Conservation (phyloP, 495 filamentous ascomycete genomes). For the Daldinia caldariorum region DNA sequence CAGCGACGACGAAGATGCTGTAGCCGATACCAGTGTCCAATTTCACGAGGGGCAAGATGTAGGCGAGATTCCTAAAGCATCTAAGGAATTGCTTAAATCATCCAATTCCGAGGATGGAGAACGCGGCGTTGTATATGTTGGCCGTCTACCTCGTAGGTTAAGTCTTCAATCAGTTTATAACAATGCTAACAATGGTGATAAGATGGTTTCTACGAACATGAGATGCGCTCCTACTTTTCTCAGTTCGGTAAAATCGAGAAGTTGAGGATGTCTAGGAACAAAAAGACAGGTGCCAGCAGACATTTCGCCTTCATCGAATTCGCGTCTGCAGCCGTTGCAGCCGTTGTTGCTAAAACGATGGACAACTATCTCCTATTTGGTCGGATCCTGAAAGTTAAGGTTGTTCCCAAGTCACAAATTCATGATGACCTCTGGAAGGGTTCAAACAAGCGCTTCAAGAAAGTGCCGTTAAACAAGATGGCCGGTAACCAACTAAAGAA, state of each 20-base stretch:
- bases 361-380: constrained; percentile 96
- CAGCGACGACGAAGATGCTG: constrained; percentile 72
- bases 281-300: constrained; percentile 83
- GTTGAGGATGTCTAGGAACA: constrained; percentile 88
- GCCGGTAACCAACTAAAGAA: constrained; percentile 76
- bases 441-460: constrained; percentile 87
- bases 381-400: constrained; percentile 87
- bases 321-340: constrained; percentile 75
- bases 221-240: constrained; percentile 93
- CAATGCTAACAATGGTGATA: constrained; percentile 42
- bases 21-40: constrained; percentile 62
- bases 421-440: constrained; percentile 86
- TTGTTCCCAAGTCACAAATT: constrained; percentile 77
- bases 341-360: constrained; percentile 93
- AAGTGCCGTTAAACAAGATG: constrained; percentile 83
- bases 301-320: constrained; percentile 97
- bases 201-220: constrained; percentile 92
- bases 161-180: not conserved
- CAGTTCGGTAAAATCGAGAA: constrained; percentile 89
- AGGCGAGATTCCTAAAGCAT: constrained; percentile 69
- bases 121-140: constrained; percentile 87
- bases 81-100: constrained; percentile 67
- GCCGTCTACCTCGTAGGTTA: constrained; percentile 74
- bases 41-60: constrained; percentile 64
- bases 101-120: constrained; percentile 57